phyloP scores from a whole-genome alignment of 2,329 filamentous ascomycete species.

The Tothia fuscella region DNA sequence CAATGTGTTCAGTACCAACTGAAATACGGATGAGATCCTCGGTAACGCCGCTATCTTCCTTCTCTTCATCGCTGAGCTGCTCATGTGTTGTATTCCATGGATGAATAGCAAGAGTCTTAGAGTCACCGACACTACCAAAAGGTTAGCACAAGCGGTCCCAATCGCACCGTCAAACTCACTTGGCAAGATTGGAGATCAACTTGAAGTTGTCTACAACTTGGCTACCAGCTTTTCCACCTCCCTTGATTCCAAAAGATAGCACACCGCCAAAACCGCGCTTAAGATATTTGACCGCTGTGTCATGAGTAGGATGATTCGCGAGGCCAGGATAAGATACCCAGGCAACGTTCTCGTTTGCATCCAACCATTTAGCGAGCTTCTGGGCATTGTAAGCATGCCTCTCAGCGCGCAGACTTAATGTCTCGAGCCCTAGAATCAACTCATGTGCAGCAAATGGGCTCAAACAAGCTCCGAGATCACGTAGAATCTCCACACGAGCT shows the following conservation, averaged over 20 bases:
- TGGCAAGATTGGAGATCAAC: slow-evolving; percentile 89
- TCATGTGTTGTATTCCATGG: slow-evolving; percentile 94
- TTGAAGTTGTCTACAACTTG: slow-evolving; percentile 90
- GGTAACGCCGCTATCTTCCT: slow-evolving; percentile 66
- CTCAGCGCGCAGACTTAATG: slow-evolving; percentile 74
- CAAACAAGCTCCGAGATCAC: slow-evolving; percentile 70
- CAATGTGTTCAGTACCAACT: slow-evolving; percentile 90
- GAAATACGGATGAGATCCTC: slow-evolving; percentile 91
- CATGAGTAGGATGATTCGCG: slow-evolving; percentile 67
- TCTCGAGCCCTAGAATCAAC: slow-evolving; percentile 79
- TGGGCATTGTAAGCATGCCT: slow-evolving; percentile 77
- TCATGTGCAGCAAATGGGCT: slow-evolving; percentile 92
- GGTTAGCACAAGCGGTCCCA: slow-evolving; percentile 12
- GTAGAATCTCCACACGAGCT: slow-evolving; percentile 76
- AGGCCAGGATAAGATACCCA: slow-evolving; percentile 95
- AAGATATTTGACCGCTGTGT: slow-evolving; percentile 76
- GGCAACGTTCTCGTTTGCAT: slow-evolving; percentile 68
- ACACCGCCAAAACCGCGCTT: slow-evolving; percentile 79
- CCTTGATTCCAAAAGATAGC: slow-evolving; percentile 86
- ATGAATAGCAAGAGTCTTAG: slow-evolving; percentile 89
- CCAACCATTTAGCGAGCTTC: slow-evolving; percentile 68
- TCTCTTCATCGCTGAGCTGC: slow-evolving; percentile 77
- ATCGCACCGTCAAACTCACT: slow-evolving; percentile 33
- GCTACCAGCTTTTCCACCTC: slow-evolving; percentile 68
- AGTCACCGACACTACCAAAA: slow-evolving; percentile 60